Percentiles rank a stretch among this genome's conserved stretches.
phyloP scores from a whole-genome alignment of 139 green algal species.

The Chlorella ohadii region DNA sequence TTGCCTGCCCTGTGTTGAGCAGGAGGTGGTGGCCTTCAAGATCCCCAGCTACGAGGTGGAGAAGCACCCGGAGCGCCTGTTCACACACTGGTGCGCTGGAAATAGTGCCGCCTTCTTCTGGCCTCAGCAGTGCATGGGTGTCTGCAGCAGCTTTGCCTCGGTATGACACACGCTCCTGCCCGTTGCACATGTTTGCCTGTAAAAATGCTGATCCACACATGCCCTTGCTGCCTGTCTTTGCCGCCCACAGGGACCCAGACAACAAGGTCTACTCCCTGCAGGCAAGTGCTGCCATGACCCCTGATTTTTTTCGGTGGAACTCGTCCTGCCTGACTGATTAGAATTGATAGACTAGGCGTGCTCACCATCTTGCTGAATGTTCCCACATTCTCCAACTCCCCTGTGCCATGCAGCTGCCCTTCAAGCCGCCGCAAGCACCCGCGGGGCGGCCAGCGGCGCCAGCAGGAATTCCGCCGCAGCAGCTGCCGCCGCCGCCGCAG shows the following conservation, averaged over 20 bases:
- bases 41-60: constrained; percentile 93
- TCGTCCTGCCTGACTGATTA: too few species aligned
- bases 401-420: constrained; percentile 75
- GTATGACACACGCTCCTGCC: too few species aligned
- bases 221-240: background rate
- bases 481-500: constrained; percentile 1
- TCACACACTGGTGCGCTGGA: constrained; percentile 87
- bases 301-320: too few species aligned
- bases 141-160: too few species aligned
- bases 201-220: too few species aligned
- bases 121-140: too few species aligned
- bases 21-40: constrained; percentile 96
- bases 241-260: constrained; percentile 78
- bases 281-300: too few species aligned
- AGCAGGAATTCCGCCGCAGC: constrained; percentile 3
- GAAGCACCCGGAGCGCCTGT: constrained; percentile 78
- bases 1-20: background rate
- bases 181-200: too few species aligned
- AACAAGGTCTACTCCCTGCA: constrained; percentile 85
- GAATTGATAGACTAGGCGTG: too few species aligned
- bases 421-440: constrained; percentile 56
- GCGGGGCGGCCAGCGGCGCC: constrained; percentile 1
- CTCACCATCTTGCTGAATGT: too few species aligned
- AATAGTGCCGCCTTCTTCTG: background rate
- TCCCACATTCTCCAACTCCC: too few species aligned